Evolutionary conservation across 2,329 filamentous ascomycete species (phyloP).

Genomic region (Dryadomyces quercus-mongolicae): DNA sequence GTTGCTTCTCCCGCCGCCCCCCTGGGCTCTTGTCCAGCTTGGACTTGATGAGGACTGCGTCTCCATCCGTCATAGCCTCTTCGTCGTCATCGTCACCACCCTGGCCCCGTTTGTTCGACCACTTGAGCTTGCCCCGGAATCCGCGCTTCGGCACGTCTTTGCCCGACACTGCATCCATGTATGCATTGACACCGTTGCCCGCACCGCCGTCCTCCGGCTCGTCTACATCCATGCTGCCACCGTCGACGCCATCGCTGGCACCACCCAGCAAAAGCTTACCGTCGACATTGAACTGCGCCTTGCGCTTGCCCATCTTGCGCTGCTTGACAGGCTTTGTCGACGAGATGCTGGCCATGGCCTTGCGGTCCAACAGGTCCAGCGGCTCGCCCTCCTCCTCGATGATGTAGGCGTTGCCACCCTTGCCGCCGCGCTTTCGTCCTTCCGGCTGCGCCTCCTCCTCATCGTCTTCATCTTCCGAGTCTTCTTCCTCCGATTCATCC

Average conservation of each 20-base stretch:
- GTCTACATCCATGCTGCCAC: constrained; percentile 50
- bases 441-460: constrained; percentile 1
- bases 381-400: constrained; percentile 91
- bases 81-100: constrained; percentile 31
- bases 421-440: constrained; percentile 33
- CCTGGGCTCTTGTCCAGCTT: constrained; percentile 21
- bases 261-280: constrained; percentile 69
- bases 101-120: constrained; percentile 47
- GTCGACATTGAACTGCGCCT: constrained; percentile 61
- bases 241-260: constrained; percentile 34
- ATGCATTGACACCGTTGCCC: constrained; percentile 51
- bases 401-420: constrained; percentile 67
- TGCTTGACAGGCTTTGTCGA: constrained; percentile 68
- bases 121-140: constrained; percentile 57
- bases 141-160: constrained; percentile 54
- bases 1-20: constrained; percentile 18
- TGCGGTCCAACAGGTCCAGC: constrained; percentile 81
- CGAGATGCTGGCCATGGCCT: constrained; percentile 84
- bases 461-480: constrained; percentile 34
- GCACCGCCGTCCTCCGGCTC: constrained; percentile 20
- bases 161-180: constrained; percentile 57
- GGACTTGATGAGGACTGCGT: constrained; percentile 26
- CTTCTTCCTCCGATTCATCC: constrained; percentile 45
- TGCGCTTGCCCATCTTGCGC: constrained; percentile 46
- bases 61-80: constrained; percentile 37